These are phyloP conservation scores for Vinca minor DNA, from an alignment of 257 asterid species.

Conservation along the genomic window DNA sequence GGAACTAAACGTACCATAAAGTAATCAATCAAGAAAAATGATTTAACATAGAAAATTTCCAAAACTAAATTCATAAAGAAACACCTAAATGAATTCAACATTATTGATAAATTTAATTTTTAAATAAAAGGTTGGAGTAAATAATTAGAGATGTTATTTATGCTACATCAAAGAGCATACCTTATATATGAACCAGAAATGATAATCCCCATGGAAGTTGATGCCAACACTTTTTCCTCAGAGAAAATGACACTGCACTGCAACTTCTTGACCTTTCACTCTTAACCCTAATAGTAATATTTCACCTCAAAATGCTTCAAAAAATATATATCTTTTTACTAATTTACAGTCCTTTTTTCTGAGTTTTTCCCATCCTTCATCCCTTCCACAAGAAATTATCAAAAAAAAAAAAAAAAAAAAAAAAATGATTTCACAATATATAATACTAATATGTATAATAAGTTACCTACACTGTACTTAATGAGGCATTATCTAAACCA, in stretches of 20 bases:
- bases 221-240: slow-evolving; percentile 26
- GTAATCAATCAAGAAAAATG: too few species aligned
- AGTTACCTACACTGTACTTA: background rate
- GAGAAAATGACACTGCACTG: slow-evolving; percentile 45
- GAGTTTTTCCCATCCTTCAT: background rate
- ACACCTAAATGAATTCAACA: background rate
- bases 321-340: background rate
- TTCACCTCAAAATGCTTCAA: background rate
- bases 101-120: too few species aligned
- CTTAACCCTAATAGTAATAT: slow-evolving; percentile 29
- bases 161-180: background rate
- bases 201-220: slow-evolving; percentile 40
- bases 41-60: too few species aligned
- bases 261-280: slow-evolving; percentile 28
- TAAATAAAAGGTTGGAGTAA: background rate
- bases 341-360: slow-evolving; percentile 3
- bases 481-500: slow-evolving; percentile 1
- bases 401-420: background rate
- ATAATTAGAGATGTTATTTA: background rate
- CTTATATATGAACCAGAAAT: background rate
- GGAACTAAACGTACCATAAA: too few species aligned
- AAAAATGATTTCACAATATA: slow-evolving; percentile 6
- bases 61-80: too few species aligned
- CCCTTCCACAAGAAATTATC: background rate
- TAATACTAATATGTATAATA: background rate